Evolutionary conservation across 257 asterid species (phyloP), one percentile per base, ranked within the genome.

Genomic region (Solanum sejunctum): DNA sequence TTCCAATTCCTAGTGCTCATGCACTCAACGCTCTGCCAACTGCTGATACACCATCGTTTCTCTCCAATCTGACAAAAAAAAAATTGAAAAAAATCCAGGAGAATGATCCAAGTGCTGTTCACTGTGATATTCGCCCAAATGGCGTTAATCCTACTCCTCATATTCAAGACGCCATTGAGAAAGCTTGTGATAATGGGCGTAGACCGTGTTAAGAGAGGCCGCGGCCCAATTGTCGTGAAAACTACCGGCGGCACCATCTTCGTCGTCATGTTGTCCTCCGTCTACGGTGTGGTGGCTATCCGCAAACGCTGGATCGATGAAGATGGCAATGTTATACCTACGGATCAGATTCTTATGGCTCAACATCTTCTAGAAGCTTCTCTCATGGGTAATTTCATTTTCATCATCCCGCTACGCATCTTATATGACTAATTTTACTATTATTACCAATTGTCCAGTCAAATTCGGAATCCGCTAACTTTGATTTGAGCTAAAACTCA

Each of bases 151-250:
- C 88, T 94, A 84, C 84, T 90, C 81, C 92, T 95, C 87, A 93
- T 95, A 58, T 95, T 95, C 95, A 94, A 92, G 84, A 94, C 99
- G 5, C 99, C 99, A 28, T 85, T 94, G 10, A 88, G 99, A 85
- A 94, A 95, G 90, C 86, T 95, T 70, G 94, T 93, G 58, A 92
- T 94, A 43, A 86, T 95, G 92, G 89, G 90, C 32, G 88, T 95
- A 56, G 98, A 95, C 91, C 93, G 96, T 80, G 90, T 89, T 84
- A 94, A 95, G 84, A 93, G 98, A 47, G 98, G 99, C 41, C 91
- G 95, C 18, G 98, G 95, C 8, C 97, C 99, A 26, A 52, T 92
- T 49, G 91, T 92, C 2, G 93, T 91, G 51, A 94, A 92, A 90
- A 90, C 99, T 39, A 90, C 94, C 17, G 77, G 91, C 17, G 94